Evolutionary conservation across 2,329 filamentous ascomycete species (phyloP).

Genomic region (Trichoderma koningiopsis): DNA sequence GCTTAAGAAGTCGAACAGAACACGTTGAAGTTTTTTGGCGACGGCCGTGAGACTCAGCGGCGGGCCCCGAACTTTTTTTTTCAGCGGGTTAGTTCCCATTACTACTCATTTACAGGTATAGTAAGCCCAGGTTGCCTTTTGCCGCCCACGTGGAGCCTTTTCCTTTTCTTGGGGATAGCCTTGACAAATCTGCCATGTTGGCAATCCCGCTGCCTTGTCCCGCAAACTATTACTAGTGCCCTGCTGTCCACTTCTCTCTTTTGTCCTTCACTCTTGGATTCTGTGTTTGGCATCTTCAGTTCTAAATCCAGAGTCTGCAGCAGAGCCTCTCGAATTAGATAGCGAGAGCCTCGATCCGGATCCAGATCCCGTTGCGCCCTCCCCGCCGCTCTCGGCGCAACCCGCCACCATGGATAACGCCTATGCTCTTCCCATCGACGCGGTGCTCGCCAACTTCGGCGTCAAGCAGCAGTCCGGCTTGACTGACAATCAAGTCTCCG

Average conservation of each 20-base stretch:
- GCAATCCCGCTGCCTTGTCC: constrained; percentile 28
- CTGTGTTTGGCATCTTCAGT: not conserved
- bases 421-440: constrained; percentile 58
- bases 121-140: constrained; percentile 27
- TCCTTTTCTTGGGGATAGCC: constrained; percentile 17
- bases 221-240: constrained; percentile 18
- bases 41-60: constrained; percentile 2
- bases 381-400: constrained; percentile 25
- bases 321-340: constrained; percentile 4
- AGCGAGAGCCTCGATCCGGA: constrained; percentile 12
- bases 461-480: constrained; percentile 60
- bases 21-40: constrained; percentile 34
- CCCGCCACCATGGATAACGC: constrained; percentile 60
- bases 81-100: not conserved
- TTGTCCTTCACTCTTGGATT: not conserved
- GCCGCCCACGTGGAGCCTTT: constrained; percentile 39
- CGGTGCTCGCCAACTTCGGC: constrained; percentile 61
- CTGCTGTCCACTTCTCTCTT: not conserved
- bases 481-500: constrained; percentile 59
- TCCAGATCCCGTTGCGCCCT: constrained; percentile 2
- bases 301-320: not conserved
- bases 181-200: constrained; percentile 39
- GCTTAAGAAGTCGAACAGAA: constrained; percentile 29
- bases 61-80: constrained; percentile 15
- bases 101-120: no score